Base-by-base conservation (phyloP, 208 protist genomes). In the Phytomonas sp. region DNA sequence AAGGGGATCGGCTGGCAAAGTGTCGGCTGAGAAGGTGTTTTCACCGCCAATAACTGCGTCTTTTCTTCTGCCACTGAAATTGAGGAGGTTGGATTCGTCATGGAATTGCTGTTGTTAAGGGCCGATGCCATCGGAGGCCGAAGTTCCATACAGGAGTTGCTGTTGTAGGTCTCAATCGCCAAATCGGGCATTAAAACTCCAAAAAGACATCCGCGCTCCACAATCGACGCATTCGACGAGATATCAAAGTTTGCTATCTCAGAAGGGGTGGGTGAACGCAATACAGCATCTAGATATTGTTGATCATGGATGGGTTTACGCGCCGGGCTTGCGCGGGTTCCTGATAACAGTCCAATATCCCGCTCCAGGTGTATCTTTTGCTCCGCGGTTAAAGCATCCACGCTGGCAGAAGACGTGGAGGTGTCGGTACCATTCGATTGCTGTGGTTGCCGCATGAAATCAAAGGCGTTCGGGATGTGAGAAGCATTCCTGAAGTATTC, bases 401-500 rank as follows among this genome's bases (percentile, higher is more conserved):
- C 31, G 29, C 30, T 29, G 1, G 60, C 30, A 10, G 60, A 16
- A 36, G 60, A 59, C 3, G 65, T 29, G 37, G 42, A 7, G 14
- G 30, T 29, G 26, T 26, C 29, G 52, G 23, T 29, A 36, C 4
- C 10, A 49, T 60, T 34, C 6, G 32, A 29, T 5, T 23, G 3
- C 5, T 10, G 11, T n/a, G 66, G 66, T 36, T 29, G 42, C 23
- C 72, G 79, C 19, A 94, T 75, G 69, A 89, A 90, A 73, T 71
- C 73, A 66, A 94, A 87, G 4, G 88, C 76, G 29, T 72, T 67
- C 4, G 67, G 40, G 0, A 45, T 83, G 68, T 83, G 80, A 59
- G 75, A 74, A 31, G 79, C 76, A 70, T 91, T 94, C 59, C 88
- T 85, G 75, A 94, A 94, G 74, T 87, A 91, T 67, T 94, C 88